Base-by-base conservation (phyloP, 2,329 filamentous ascomycete species). In the Colletotrichum zoysiae region DNA sequence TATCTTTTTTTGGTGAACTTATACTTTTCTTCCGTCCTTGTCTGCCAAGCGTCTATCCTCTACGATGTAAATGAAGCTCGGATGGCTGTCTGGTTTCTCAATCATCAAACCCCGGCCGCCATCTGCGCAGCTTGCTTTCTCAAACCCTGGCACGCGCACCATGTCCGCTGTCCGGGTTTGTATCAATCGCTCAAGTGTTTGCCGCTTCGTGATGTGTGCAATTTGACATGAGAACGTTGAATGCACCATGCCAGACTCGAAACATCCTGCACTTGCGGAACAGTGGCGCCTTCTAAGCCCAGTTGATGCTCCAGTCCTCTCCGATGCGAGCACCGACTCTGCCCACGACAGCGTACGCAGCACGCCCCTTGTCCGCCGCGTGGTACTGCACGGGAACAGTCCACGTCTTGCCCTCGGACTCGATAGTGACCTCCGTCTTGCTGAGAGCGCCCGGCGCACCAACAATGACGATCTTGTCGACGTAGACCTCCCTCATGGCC, bases 401-500 rank as follows among this genome's bases (percentile, higher is more conserved):
- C 79, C 87, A 86, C 11, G 81, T 86, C 78, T 85, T 84, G 58
- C 87, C 88, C 67, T 85, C 86, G 2, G 42, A 85, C 79, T 85
- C 84, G 65, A 88, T 87, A 77, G 80, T 87, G 1, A 90, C 90
- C 74, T 85, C 86, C 74, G 82, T 85, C 84, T 89, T 92, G 60
- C 83, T 84, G 95, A 95, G 97, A 26, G 84, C 82, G 44, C 87
- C 84, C 1, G 94, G 93, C 3, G 93, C 94, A 56, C 93, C 94
- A 26, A 98, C 90, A 60, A 99, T 77, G 58, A 98, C 86, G 67
- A 98, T 88, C 83, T 92, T 95, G 84, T 97, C 95, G 1, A 98
- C 90, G 9, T 87, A 84, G 3, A 98, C 94, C 56, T 88, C 86
- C 40, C 88, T 86, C 92, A 98, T 97, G 7, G 84, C 86, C 86